Conservation (phyloP, 345 rosid species). For the Eucalyptus camaldulensis region DNA sequence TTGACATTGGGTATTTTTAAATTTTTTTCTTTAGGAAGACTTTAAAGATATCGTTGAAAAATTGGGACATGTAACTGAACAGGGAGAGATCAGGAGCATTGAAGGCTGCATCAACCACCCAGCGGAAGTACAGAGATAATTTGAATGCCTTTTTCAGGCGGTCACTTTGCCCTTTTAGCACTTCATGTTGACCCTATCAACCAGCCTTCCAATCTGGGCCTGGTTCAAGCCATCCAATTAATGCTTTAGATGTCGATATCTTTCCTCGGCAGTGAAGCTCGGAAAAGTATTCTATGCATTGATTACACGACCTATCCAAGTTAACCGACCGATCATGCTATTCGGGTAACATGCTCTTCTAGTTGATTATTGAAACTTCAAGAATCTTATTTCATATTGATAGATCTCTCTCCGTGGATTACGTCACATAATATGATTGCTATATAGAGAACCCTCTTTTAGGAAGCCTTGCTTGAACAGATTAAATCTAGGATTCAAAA, state of each 20-base stretch:
- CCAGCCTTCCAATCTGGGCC: background rate
- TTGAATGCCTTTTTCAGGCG: background rate
- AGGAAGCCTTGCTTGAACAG: background rate
- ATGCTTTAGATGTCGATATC: background rate
- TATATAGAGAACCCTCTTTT: background rate
- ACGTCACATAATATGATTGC: background rate
- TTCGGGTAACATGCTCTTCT: background rate
- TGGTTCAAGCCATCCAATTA: background rate
- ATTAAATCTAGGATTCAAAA: background rate
- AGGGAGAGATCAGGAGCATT: background rate
- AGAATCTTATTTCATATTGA: background rate
- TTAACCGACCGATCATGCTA: too few species aligned
- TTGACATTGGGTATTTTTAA: background rate
- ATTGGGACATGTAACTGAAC: background rate
- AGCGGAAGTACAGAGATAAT: conserved; percentile 5
- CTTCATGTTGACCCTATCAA: background rate
- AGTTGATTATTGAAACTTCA: background rate
- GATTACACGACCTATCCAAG: too few species aligned
- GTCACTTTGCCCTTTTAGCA: background rate
- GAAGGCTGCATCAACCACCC: conserved; percentile 21
- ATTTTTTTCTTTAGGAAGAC: background rate
- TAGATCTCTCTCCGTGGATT: background rate
- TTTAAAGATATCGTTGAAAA: conserved; percentile 21
- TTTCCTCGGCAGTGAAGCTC: background rate
- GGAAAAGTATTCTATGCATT: background rate